Evolutionary conservation across 306 rosid genomes (phyloP).

Genomic region (Lupinus albus): DNA sequence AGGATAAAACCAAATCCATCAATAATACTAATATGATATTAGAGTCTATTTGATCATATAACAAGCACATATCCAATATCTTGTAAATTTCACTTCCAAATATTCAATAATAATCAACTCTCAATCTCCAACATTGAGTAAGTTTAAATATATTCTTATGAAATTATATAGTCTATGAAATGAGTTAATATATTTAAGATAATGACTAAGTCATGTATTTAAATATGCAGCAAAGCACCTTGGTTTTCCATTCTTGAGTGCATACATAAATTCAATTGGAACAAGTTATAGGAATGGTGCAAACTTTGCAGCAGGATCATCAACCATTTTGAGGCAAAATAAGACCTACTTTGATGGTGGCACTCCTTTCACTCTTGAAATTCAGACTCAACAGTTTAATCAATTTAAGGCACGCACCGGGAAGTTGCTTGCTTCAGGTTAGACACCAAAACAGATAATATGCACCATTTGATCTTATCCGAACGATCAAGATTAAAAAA

Average conservation of each 20-base stretch:
- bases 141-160: too few species aligned
- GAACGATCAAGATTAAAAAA: too few species aligned
- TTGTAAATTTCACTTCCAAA: too few species aligned
- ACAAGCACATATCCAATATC: too few species aligned
- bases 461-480: too few species aligned
- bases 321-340: constrained; percentile 62
- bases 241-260: constrained; percentile 54
- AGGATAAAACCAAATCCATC: too few species aligned
- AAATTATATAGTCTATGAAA: neutral
- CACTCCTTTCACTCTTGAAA: constrained; percentile 67
- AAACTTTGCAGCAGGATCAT: constrained; percentile 81
- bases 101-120: too few species aligned
- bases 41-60: too few species aligned
- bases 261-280: constrained; percentile 75
- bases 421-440: constrained; percentile 56
- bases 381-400: constrained; percentile 59
- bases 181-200: neutral
- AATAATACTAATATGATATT: too few species aligned
- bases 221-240: constrained; percentile 58
- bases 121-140: too few species aligned
- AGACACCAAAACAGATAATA: too few species aligned
- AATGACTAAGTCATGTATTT: neutral
- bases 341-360: constrained; percentile 60
- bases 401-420: constrained; percentile 66
- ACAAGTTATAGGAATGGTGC: constrained; percentile 76